These are phyloP conservation scores for Candida odintsovae DNA, from an alignment of 805 yeast genomes.

Conservation along the genomic window DNA sequence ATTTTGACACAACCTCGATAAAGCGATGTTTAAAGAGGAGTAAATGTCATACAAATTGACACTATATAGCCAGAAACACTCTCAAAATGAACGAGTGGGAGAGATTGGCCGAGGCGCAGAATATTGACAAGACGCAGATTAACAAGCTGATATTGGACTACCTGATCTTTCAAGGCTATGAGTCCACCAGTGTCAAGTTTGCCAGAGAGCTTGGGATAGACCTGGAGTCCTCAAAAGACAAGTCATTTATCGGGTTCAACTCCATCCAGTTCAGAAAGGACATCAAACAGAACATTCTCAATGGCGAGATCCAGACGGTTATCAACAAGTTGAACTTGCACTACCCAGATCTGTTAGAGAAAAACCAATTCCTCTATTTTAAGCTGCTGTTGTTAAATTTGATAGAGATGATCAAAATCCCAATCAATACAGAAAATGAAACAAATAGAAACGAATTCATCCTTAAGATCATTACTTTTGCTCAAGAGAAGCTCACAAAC, in stretches of 20 bases:
- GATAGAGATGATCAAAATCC: constrained; percentile 68
- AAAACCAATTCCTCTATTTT: constrained; percentile 62
- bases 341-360: constrained; percentile 62
- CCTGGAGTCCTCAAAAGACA: constrained; percentile 10
- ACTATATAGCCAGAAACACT: neutral
- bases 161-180: constrained; percentile 73
- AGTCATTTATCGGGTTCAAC: constrained; percentile 33
- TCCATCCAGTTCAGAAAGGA: constrained; percentile 47
- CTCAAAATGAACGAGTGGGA: neutral
- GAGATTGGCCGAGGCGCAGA: neutral
- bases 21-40: neutral
- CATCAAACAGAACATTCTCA: constrained; percentile 47
- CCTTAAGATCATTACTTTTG: constrained; percentile 48
- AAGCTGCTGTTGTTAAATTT: constrained; percentile 65
- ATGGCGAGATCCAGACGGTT: constrained; percentile 57
- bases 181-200: constrained; percentile 50
- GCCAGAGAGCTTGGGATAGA: constrained; percentile 23
- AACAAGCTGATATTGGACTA: constrained; percentile 56
- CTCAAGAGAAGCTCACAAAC: constrained; percentile 54
- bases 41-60: neutral
- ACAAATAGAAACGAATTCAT: constrained; percentile 43
- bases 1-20: neutral
- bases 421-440: constrained; percentile 21
- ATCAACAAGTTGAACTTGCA: constrained; percentile 49
- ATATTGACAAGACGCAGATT: constrained; percentile 1